Evolutionary conservation across 805 yeast genomes (phyloP), one percentile per base, ranked within the genome.

Genomic region (Lipomyces orientalis): DNA sequence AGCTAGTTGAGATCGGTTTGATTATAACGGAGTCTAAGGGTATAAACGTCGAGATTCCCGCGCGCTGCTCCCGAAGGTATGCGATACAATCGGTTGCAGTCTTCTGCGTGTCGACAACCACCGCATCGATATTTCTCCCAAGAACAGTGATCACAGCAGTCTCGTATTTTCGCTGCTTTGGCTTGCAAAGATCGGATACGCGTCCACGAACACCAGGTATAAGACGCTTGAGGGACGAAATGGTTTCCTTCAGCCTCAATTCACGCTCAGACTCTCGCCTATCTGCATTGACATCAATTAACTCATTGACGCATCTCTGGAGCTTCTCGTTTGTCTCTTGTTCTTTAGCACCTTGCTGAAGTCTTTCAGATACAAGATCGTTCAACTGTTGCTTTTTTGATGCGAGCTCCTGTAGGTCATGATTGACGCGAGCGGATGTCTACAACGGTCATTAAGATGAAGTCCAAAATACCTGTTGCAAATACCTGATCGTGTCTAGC

Each of bases 161-260:
- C 59, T 90, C 92, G 76, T 87, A 93, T 73, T 86, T 89, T 65
- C 86, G 86, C 71, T 89, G 89, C 62, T 86, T 83, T 25, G 97
- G 97, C 64, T 87, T 86, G 58, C 94, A 90, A 33, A 93, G 81
- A 74, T 93, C 97, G 71, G 87, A 84, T 3, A 94, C 87, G 10
- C 92, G 77, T 2, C 98, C 98, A 71, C 84, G 84, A 2, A 95
- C 96, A 3, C 97, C 93, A 0, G 97, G 95, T 70, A 90, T 85
- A n/a, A 89, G 78, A 74, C 91, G 87, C 73, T 86, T 88, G 63
- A 95, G 79, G 64, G 87, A 83, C 0, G 87, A 78, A 1, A 91
- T 88, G 68, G 90, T 90, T 71, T 93, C 97, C 64, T 94, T 82
- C 54, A 90, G 79, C 69, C 83, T 86, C 60, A 84, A 83, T 69